phyloP scores from a whole-genome alignment of 768 basidiomycete species.

The Russula emetica region DNA sequence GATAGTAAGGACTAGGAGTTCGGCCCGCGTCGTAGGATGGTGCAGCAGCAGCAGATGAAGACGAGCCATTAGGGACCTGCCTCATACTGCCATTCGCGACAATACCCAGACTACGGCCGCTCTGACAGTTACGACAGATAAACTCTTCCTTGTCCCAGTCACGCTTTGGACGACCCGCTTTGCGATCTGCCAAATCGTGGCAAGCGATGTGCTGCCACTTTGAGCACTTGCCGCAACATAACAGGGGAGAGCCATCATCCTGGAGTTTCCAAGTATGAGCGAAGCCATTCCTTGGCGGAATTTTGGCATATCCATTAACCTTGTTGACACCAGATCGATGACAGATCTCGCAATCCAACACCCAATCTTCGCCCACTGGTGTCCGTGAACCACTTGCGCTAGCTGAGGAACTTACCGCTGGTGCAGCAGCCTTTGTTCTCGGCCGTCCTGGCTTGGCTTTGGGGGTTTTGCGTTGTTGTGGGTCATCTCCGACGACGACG shows the following conservation, averaged over 20 bases:
- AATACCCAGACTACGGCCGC: conserved; percentile 1
- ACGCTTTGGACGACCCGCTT: conserved; percentile 59
- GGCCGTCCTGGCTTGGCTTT: conserved; percentile 17
- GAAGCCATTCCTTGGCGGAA: not conserved
- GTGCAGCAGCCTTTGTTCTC: conserved; percentile 23
- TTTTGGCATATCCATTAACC: conserved; percentile 42
- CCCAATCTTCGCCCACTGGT: conserved; percentile 67
- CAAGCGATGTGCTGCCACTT: conserved; percentile 91
- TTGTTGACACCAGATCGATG: conserved; percentile 64
- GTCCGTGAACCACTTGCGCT: conserved; percentile 47
- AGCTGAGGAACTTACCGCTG: conserved; percentile 32
- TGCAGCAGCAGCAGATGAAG: not conserved
- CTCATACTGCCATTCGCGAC: conserved; percentile 10
- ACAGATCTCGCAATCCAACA: conserved; percentile 86
- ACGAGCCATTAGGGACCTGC: conserved; percentile 13
- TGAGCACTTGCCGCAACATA: conserved; percentile 76
- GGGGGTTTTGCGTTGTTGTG: conserved; percentile 1
- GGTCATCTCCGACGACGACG: conserved; percentile 18
- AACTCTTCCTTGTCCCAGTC: conserved; percentile 90
- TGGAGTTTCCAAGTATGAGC: conserved; percentile 33
- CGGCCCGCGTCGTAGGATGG: not conserved
- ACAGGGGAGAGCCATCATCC: conserved; percentile 77
- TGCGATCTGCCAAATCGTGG: conserved; percentile 67
- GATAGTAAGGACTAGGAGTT: conserved; percentile 20
- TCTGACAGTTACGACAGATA: conserved; percentile 57